Evolutionary conservation across 192 early-diverging fungal species (phyloP), one percentile per base, ranked within the genome.

Genomic region (Entomortierella chlamydospora): DNA sequence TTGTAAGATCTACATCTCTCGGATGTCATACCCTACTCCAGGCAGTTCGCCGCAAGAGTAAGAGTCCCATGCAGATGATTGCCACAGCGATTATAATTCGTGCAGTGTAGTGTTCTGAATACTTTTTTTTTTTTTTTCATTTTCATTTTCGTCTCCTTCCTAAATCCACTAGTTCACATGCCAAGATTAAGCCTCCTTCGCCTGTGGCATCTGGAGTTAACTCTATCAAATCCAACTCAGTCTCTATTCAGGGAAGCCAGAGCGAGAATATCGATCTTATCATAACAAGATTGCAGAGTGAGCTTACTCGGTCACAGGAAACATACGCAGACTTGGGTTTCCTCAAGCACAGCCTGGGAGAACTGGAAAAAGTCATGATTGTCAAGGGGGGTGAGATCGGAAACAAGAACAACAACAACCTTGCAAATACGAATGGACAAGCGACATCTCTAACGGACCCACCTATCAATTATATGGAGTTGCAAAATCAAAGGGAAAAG

Each of bases 181-280:
- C 61, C 26, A 78, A 78, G 49, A 54, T 64, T 43, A 78, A 64
- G 50, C 34, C 67, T 0, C 42, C 37, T 12, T 70, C 74, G 17
- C 54, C 61, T 9, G 34, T 67, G 7, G 67, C 61, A 28, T 59
- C 74, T 1, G 61, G 66, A 15, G 33, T 54, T 28, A 63, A 63
- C 30, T 50, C 65, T 13, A 23, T 57, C 28, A 68, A 58, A 28
- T 29, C 53, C 20, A 77, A 54, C 23, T 51, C 61, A 28, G 37
- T 50, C 3, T 25, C 49, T 20, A 22, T 26, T 18, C 64, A 53
- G 29, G 74, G 74, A 22, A 57, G 67, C 4, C 74, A 64, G 43
- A 78, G 66, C 13, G 74, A 69, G 37, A 78, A 78, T 52, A 78
- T 78, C 30, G 74, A 78, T 39, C 53, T 79, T 8, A 79, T 79